Evolutionary conservation across 2,329 filamentous ascomycete genomes (phyloP).

Genomic region (Myriosclerotinia duriaeana): DNA sequence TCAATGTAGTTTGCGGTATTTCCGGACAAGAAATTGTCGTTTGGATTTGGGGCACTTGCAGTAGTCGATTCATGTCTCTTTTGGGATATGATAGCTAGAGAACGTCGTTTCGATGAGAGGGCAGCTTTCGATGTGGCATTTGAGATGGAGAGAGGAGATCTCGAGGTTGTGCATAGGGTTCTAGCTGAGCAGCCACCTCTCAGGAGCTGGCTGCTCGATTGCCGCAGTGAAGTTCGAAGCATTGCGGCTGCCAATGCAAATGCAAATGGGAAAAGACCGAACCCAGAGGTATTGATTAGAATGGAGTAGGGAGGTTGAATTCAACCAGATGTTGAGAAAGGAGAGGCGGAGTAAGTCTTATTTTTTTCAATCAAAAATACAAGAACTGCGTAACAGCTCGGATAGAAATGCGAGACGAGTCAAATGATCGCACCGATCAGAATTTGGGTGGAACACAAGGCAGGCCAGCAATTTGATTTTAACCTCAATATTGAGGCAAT

Average conservation of each 20-base stretch:
- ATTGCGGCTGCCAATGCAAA: conserved; percentile 55
- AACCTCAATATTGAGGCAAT: conserved; percentile 17
- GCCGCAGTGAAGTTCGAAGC: conserved; percentile 68
- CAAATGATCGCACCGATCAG: conserved; percentile 24
- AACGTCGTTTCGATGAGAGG: conserved; percentile 49
- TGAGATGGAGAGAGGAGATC: conserved; percentile 45
- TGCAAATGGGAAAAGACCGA: conserved; percentile 35
- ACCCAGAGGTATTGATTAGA: neutral
- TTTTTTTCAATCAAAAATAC: neutral
- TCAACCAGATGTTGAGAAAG: conserved; percentile 36
- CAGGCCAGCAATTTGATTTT: neutral
- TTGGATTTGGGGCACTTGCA: conserved; percentile 67
- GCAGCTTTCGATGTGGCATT: conserved; percentile 43
- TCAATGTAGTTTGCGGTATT: conserved; percentile 99
- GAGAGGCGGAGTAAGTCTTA: conserved; percentile 53
- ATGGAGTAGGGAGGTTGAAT: conserved; percentile 8
- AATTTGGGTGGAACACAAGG: conserved; percentile 19
- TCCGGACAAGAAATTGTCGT: conserved; percentile 93
- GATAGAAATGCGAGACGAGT: conserved; percentile 21
- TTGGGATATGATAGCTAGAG: conserved; percentile 48
- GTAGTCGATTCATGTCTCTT: conserved; percentile 57
- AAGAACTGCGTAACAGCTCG: conserved; percentile 21
- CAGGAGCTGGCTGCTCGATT: conserved; percentile 64
- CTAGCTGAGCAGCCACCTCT: conserved; percentile 50
- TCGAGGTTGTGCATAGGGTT: conserved; percentile 40